Percentiles rank a stretch among this genome's conserved stretches.
Evolutionary conservation across 2,329 filamentous ascomycete species (phyloP).

Genomic region (Alternaria atra): DNA sequence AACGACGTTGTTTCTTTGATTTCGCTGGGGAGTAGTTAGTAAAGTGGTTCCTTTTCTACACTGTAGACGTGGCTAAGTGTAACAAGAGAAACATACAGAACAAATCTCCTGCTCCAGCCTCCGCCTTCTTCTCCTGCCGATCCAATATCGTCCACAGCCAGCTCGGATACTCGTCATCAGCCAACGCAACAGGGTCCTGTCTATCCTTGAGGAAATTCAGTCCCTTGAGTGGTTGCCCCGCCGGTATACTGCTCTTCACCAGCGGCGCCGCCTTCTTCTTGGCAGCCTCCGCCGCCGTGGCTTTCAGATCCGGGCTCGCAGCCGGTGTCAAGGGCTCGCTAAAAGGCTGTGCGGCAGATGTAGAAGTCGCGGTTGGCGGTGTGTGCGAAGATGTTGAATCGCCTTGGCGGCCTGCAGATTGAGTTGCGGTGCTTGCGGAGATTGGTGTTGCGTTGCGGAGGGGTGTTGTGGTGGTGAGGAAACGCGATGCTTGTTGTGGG

Average conservation of each 20-base stretch:
- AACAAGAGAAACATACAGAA: conserved; percentile 72
- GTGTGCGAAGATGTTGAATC: conserved; percentile 37
- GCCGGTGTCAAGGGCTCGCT: conserved; percentile 51
- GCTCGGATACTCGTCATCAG: conserved; percentile 78
- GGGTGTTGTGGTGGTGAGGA: conserved; percentile 36
- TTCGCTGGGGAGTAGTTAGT: conserved; percentile 57
- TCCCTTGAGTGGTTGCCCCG: conserved; percentile 75
- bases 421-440: conserved; percentile 36
- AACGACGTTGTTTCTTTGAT: conserved; percentile 80
- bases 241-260: conserved; percentile 62
- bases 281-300: conserved; percentile 32
- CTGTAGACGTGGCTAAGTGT: not conserved
- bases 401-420: conserved; percentile 39
- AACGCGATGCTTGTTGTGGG: conserved; percentile 29
- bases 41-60: not conserved
- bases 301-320: conserved; percentile 33
- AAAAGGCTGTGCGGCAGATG: conserved; percentile 58
- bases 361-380: conserved; percentile 55
- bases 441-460: conserved; percentile 37
- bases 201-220: conserved; percentile 80
- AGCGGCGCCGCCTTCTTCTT: conserved; percentile 44
- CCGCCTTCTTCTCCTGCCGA: conserved; percentile 63
- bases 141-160: conserved; percentile 82
- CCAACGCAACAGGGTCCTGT: conserved; percentile 75
- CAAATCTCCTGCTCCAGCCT: conserved; percentile 71